Evolutionary conservation across 2,329 filamentous ascomycete species (phyloP), one percentile per base, ranked within the genome.

Genomic region (Acephala macrosclerotiorum): DNA sequence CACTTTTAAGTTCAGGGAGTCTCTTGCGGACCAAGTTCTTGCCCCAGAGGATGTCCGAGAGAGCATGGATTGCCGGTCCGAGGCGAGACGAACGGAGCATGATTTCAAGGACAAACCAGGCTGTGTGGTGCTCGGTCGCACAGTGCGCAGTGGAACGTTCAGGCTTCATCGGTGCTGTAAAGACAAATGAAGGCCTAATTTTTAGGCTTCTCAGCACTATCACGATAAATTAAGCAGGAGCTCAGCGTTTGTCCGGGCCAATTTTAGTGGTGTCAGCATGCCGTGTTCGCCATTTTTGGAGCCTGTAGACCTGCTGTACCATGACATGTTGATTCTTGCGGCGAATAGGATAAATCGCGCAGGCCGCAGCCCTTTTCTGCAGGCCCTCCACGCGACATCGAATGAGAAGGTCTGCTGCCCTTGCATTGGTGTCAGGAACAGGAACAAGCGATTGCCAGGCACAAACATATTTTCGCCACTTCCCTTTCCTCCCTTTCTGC

Each of bases 391-490:
- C 45, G 20, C 45, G 20, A 12, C 45, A 49, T 49, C 45, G 45
- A 49, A 49, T 49, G 40, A n/a, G 40, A 42, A 1, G 40, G 14
- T 33, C n/a, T 42, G 40, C 40, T 18, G 45, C 49, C 49, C 49
- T 53, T 53, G 49, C 49, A 53, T 53, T 53, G 49, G 49, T 25
- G 22, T 29, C 49, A 53, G 49, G 49, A 53, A 53, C 49, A 49
- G 18, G 6, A 49, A 33, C 29, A 42, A 16, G 3, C 18, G n/a
- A 20, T n/a, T 3, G 42, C 2, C 42, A 45, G 42, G 42, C 42
- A 45, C 18, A n/a, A n/a, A n/a, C n/a, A n/a, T n/a, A n/a, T n/a
- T n/a, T n/a, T n/a, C n/a, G n/a, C n/a, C n/a, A n/a, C n/a, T n/a
- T n/a, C n/a, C n/a, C n/a, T n/a, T n/a, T n/a, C n/a, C n/a, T n/a